Conservation (phyloP, 305 asterid species). For the Plantago lanceolata region DNA sequence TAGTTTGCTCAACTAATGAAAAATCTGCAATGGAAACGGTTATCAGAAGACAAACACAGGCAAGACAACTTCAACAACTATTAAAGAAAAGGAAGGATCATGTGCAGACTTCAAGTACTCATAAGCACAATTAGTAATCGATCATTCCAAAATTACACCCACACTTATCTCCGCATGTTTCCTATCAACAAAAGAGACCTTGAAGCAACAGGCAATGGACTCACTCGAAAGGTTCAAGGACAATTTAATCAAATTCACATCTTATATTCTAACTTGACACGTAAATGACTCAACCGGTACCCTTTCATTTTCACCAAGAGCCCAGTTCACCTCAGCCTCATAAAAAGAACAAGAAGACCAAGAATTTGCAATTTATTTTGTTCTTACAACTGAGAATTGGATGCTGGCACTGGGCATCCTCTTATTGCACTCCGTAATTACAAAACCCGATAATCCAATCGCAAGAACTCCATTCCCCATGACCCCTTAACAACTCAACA, state of each 20-base stretch:
- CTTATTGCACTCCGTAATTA: background rate
- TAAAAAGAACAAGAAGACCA: too few relatives aligned
- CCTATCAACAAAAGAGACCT: background rate
- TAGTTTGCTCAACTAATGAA: slow-evolving; percentile 24
- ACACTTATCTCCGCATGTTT: background rate
- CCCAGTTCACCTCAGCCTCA: too few relatives aligned
- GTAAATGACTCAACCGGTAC: background rate
- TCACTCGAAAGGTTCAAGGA: background rate
- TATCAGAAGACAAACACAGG: slow-evolving; percentile 22
- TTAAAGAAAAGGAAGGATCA: background rate
- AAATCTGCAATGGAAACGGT: slow-evolving; percentile 18
- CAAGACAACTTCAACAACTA: slow-evolving; percentile 3
- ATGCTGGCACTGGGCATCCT: background rate
- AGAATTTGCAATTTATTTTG: too few relatives aligned
- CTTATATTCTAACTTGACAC: too few relatives aligned
- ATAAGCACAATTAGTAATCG: background rate
- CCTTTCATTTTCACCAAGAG: background rate
- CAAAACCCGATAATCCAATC: background rate
- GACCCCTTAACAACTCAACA: background rate
- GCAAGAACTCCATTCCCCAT: background rate
- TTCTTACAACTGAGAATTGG: too few relatives aligned
- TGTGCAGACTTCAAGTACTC: background rate
- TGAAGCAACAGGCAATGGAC: background rate
- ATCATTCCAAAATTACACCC: too few relatives aligned
- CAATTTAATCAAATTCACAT: too few relatives aligned